Evolutionary conservation across 768 basidiomycete genomes (phyloP).

Genomic region (Cystobasidium onofrii): DNA sequence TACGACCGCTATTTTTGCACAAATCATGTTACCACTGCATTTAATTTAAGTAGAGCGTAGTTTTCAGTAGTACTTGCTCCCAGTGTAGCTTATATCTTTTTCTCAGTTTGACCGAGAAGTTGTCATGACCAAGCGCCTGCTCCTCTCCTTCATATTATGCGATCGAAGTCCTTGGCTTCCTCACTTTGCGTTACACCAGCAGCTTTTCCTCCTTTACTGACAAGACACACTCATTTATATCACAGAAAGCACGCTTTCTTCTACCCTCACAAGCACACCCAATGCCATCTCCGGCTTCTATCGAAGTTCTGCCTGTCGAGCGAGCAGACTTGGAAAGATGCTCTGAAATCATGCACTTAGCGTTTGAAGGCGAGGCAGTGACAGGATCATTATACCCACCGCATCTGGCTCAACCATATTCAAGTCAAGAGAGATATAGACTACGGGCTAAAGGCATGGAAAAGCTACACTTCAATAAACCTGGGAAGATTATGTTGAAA

Average conservation of each 20-base stretch:
- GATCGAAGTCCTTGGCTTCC: neutral
- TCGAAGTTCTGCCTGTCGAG: slow-evolving; percentile 1
- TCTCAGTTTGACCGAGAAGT: neutral
- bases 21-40: no score
- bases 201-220: neutral
- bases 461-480: neutral
- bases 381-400: neutral
- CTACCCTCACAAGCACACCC: neutral
- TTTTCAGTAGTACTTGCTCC: neutral
- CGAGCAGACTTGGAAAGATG: neutral
- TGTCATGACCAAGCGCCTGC: neutral
- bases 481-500: slow-evolving; percentile 3
- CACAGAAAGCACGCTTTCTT: neutral
- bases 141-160: neutral
- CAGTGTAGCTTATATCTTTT: neutral
- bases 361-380: neutral
- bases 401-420: neutral
- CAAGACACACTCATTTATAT: neutral
- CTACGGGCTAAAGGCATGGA: neutral
- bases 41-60: no score
- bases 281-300: neutral
- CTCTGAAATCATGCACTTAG: neutral
- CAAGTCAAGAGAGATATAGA: neutral
- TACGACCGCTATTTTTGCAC: no score
- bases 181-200: neutral